Evolutionary conservation across 345 rosid species (phyloP), one percentile per base, ranked within the genome.

Genomic region (Melaleuca quinquenervia): DNA sequence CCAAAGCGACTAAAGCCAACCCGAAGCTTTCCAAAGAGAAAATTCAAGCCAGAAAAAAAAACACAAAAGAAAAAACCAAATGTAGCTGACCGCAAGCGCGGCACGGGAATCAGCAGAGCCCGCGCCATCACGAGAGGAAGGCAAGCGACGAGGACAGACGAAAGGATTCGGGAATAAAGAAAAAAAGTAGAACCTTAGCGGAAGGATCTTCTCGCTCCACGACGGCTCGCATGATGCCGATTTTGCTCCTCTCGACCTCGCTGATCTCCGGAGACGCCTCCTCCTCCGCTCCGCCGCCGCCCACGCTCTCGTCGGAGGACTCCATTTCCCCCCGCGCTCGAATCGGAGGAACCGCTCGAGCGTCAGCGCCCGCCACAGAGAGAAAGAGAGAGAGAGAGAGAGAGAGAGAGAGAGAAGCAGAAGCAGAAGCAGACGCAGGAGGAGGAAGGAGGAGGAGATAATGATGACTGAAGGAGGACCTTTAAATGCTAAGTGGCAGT

Each of bases 191-290:
- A 49, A 91, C 98, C 97, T 95, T 95, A 13, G 96, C 86, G n/a
- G 94, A 89, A 7, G 95, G 95, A 87, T 97, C 98, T 90, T 95
- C 95, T 41, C 92, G 89, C 88, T 92, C 93, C 78, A 94, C 93
- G 52, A 93, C 87, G 62, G 98, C 95, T 90, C 99, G 93, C 98
- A 95, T 93, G 82, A 95, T 92, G 48, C 94, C 93, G 26, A 97
- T 91, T 90, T 95, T 97, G 90, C 90, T 92, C 62, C 92, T 91
- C 92, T 94, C 98, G 50, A 92, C 89, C 92, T 96, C 96, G 84
- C 90, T 90, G 88, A 82, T 88, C 84, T 78, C 88, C 15, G 18
- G 83, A 49, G 83, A 44, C 18, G 88, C 90, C 84, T 84, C n/a
- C 24, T 74, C 78, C 8, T 14, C 45, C 52, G 86, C 85, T 85